Conservation (phyloP, 2,329 filamentous ascomycete genomes). For the Plectosphaerella sp. region DNA sequence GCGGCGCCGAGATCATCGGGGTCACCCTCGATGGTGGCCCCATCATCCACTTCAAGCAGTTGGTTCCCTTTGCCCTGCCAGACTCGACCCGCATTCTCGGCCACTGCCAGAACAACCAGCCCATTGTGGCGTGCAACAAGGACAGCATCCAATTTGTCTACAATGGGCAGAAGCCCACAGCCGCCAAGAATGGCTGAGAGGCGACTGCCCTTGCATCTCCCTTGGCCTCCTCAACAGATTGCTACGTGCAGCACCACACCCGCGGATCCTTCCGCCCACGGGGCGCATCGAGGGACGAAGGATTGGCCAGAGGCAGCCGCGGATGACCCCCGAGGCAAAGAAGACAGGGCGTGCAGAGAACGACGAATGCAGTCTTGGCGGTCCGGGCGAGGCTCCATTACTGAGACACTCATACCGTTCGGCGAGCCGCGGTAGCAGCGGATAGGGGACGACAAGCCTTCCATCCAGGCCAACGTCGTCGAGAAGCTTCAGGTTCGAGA, state of each 20-base stretch:
- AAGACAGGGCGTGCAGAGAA: neutral
- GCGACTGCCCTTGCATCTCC: neutral
- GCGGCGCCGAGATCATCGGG: constrained; percentile 32
- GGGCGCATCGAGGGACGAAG: too few relatives aligned
- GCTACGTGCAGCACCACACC: too few relatives aligned
- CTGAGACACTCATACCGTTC: neutral
- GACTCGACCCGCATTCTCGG: constrained; percentile 31
- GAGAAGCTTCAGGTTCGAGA: too few relatives aligned
- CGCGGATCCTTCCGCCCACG: too few relatives aligned
- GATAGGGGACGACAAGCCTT: neutral
- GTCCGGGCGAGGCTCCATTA: neutral
- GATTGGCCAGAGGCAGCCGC: neutral
- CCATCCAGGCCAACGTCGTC: too few relatives aligned
- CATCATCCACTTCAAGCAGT: constrained; percentile 37
- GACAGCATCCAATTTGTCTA: constrained; percentile 26
- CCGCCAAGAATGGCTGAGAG: neutral
- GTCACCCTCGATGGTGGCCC: constrained; percentile 41
- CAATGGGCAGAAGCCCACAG: constrained; percentile 1
- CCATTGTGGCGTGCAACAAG: constrained; percentile 33
- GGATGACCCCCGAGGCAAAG: neutral
- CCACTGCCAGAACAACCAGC: constrained; percentile 24
- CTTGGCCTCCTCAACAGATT: too few relatives aligned
- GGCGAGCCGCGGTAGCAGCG: neutral
- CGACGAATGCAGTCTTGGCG: constrained; percentile 4
- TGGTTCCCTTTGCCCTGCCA: constrained; percentile 23